Evolutionary conservation across 495 filamentous ascomycete species (phyloP).

Genomic region (Entonaema liquescens): DNA sequence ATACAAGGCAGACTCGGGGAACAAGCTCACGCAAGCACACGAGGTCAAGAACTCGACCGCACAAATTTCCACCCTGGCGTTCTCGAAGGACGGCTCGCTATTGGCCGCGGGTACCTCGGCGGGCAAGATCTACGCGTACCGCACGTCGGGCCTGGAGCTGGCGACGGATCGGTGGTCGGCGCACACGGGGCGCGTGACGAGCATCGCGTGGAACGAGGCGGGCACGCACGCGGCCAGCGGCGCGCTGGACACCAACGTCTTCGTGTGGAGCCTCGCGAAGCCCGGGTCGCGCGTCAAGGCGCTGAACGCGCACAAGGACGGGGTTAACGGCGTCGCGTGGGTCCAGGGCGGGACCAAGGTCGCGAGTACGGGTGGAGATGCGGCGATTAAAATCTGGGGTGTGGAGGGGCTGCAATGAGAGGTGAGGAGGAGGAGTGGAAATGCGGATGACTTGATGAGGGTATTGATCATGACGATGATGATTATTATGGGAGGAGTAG

Average conservation of each 20-base stretch:
- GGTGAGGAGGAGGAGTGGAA: neutral
- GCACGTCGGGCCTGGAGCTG: constrained; percentile 64
- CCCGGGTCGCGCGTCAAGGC: constrained; percentile 83
- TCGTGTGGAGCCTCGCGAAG: constrained; percentile 87
- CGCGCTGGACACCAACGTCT: constrained; percentile 86
- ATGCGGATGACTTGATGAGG: neutral
- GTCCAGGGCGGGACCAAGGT: constrained; percentile 72
- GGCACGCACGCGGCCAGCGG: constrained; percentile 85
- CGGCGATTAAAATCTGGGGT: constrained; percentile 88
- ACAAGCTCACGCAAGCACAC: constrained; percentile 53
- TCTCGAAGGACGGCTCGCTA: constrained; percentile 75
- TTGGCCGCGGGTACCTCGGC: constrained; percentile 84
- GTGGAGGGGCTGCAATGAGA: constrained; percentile 65
- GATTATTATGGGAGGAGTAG: neutral
- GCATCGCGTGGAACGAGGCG: constrained; percentile 80
- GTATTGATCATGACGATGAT: constrained; percentile 1
- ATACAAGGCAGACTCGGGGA: constrained; percentile 64
- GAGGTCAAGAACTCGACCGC: constrained; percentile 63
- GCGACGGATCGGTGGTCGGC: constrained; percentile 86
- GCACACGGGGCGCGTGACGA: constrained; percentile 86
- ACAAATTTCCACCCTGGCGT: constrained; percentile 73
- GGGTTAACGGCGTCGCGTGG: constrained; percentile 90
- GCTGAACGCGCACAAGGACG: constrained; percentile 91
- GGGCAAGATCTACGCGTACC: constrained; percentile 85
- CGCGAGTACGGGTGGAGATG: constrained; percentile 84